Evolutionary conservation across 2,329 filamentous ascomycete species (phyloP), one percentile per base, ranked within the genome.

Genomic region (Hymenoscyphus fructigenus): DNA sequence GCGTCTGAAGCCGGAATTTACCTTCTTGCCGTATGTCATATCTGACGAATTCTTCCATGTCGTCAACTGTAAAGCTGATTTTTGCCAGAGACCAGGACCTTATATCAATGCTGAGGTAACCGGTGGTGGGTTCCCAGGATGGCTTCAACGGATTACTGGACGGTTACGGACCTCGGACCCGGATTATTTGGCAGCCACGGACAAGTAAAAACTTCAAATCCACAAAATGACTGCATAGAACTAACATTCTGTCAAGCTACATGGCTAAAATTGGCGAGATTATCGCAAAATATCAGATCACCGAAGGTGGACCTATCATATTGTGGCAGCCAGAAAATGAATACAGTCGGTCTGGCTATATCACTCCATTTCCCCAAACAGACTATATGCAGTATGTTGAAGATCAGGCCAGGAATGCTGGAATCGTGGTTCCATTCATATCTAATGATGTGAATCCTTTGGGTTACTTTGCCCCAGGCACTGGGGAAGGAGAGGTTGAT

Each of bases 251-350:
- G 9, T 50, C n/a, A 23, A 50, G 44, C 81, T 90, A 81, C 65
- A 77, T 75, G 1, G 66, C 70, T 17, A 81, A 86, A 7, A 83
- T 93, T 58, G 85, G 84, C 29, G 81, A 81, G 15, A 86, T 88
- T 7, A 88, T 96, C 68, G 89, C 91, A 3, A 85, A 87, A 62
- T 87, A 85, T 0, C 91, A 95, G 71, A 93, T 96, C 72, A 94
- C 91, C 1, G 91, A 93, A 60, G 91, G 90, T 0, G 92, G 92
- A 0, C 91, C 91, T 0, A 83, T 95, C 9, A 91, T 96, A 65
- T 78, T 94, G 1, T 83, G 90, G 53, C 92, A 96, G 75, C 88
- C 90, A 0, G 92, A 96, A 75, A 96, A 95, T 67, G 92, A 95
- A 75, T 93, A 94, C 73, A 87, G 84, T 0, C 76, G 79, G n/a